Base-by-base conservation (phyloP, 1,284 basidiomycete genomes). In the Ceraceosorus guamensis region DNA sequence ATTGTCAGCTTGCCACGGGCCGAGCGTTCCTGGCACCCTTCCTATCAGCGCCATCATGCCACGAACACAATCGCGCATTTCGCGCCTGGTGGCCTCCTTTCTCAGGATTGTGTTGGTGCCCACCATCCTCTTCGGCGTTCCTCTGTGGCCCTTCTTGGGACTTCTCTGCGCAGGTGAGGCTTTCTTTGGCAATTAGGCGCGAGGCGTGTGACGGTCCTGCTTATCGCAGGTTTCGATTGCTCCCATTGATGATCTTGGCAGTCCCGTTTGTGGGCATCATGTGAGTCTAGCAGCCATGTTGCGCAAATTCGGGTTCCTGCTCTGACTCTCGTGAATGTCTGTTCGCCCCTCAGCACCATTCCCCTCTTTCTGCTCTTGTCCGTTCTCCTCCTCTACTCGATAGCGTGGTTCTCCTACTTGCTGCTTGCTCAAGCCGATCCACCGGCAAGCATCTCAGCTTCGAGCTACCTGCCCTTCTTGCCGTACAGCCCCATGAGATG, bases 381-480 rank as follows among this genome's bases (percentile, higher is more conserved):
- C 13, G 52, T 66, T n/a, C 37, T 66, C 31, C 56, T 76, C 10
- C 66, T 76, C 34, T 77, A 77, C 48, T 52, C 62, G 6, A 57
- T 73, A 2, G 64, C 73, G 6, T 77, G 77, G 76, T 67, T 70
- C 45, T 62, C 66, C 39, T 77, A 77, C 52, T 68, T 77, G 31
- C 31, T 68, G 8, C 48, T 75, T 4, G 71, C 76, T 3, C 76
- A 77, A 53, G 58, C 63, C 49, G 69, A 74, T 47, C 62, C 67
- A 0, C 72, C 76, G 6, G 50, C 55, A 13, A 48, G 63, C 32
- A 16, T 52, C 3, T 54, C 35, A 41, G 50, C 57, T 1, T 32
- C 55, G 5, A 52, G 56, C 39, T 56, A 56, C 37, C 54, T 62
- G 31, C 72, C 73, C 10, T 74, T 70, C 50, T 57, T 77, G 6